Evolutionary conservation across 192 early-diverging fungal genomes (phyloP), one percentile per base, ranked within the genome.

Genomic region (Backusella australiensis): DNA sequence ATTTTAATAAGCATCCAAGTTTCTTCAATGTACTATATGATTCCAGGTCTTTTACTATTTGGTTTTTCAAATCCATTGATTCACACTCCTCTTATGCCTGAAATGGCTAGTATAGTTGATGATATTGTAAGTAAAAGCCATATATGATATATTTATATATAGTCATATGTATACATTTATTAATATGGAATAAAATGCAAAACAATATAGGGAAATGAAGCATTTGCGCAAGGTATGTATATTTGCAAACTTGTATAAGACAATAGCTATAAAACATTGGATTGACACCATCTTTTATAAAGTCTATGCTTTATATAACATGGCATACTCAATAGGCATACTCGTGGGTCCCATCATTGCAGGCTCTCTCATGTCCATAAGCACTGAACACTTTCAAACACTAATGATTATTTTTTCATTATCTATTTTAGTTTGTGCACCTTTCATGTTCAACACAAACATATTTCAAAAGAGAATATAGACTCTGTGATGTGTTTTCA

Each of bases 81-180:
- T 38, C 70, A 87, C 6, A 89, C 91, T 9, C 93, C 93, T 0
- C 80, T 90, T 32, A 75, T 92, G 68, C 91, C 91, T 39, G 84
- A 86, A 52, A 88, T 94, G 89, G 90, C 85, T 42, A 86, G 86
- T 26, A 86, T 88, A 59, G 90, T 91, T 44, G 78, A 88, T 74
- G 79, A 88, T 23, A 88, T 85, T 75, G 91, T 90, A 34, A 87
- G 91, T 77, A 59, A 26, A 52, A 59, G 8, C 11, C 53, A 59
- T 23, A 21, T 59, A n/a, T 17, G 46, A n/a, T 59, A 59, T 59
- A 53, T 53, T 4, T 53, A 53, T 23, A n/a, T 53, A 52, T 53
- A 32, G 2, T 17, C 2, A 59, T 12, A 26, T 26, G 11, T 63
- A 4, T 26, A 56, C 2, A 56, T 56, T 2, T 63, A 29, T 26